phyloP scores from a whole-genome alignment of 805 yeast species.

The Clavispora vitiphila region DNA sequence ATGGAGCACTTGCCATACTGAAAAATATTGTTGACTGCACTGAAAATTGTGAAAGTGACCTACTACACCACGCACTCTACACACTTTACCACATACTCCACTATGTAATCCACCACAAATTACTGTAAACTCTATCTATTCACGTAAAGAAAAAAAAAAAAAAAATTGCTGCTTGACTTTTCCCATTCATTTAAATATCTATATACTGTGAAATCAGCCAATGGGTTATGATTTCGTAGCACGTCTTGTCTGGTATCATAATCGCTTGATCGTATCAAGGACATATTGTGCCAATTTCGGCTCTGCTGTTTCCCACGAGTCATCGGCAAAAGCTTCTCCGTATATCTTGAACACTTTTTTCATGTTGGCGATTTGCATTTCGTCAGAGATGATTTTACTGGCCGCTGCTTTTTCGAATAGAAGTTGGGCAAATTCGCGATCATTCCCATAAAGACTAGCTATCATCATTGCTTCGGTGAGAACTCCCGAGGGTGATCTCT shows the following conservation, averaged over 20 bases:
- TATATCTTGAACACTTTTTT: constrained; percentile 43
- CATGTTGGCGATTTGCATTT: constrained; percentile 34
- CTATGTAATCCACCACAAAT: too few species aligned
- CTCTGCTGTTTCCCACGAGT: constrained; percentile 27
- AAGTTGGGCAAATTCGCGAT: constrained; percentile 51
- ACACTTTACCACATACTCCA: too few species aligned
- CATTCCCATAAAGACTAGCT: constrained; percentile 39
- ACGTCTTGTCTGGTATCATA: background rate
- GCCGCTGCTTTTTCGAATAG: constrained; percentile 44
- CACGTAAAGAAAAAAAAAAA: too few species aligned
- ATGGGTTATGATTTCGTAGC: background rate
- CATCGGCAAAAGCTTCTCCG: constrained; percentile 45
- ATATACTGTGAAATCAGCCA: too few species aligned
- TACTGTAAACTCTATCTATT: too few species aligned
- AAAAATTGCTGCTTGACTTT: too few species aligned
- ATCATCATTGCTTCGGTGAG: constrained; percentile 45
- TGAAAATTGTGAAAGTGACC: too few species aligned
- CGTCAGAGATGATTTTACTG: constrained; percentile 33
- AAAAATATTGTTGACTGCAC: too few species aligned
- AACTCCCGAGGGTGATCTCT: constrained; percentile 38
- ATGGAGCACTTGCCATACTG: too few species aligned
- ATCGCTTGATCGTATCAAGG: constrained; percentile 8
- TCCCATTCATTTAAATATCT: too few species aligned
- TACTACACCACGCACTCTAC: too few species aligned
- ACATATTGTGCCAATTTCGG: constrained; percentile 27